Conservation (phyloP, 345 rosid species). For the Camelina neglecta region DNA sequence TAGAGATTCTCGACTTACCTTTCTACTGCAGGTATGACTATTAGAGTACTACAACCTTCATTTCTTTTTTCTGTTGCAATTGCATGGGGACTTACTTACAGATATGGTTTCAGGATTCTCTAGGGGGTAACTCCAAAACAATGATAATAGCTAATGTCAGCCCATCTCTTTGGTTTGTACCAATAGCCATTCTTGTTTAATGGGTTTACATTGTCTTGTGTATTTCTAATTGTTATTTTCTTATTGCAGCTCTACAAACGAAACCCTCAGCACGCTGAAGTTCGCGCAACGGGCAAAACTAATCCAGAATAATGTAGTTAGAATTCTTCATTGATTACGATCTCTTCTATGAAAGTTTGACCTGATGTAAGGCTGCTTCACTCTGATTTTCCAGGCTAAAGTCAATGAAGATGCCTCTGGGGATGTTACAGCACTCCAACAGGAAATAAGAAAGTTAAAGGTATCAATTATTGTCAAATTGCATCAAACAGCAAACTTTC, state of each 20-base stretch:
- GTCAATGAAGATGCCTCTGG: conserved; percentile 98
- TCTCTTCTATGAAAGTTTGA: conserved; percentile 22
- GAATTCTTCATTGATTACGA: conserved; percentile 12
- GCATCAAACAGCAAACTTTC: conserved; percentile 22
- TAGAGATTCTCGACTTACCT: conserved; percentile 96
- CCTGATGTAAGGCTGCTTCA: conserved; percentile 31
- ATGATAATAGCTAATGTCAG: conserved; percentile 94
- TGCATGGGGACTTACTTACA: conserved; percentile 34
- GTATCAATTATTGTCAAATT: conserved; percentile 41
- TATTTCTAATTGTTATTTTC: conserved; percentile 33
- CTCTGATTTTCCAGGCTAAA: conserved; percentile 63
- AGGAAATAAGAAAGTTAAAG: conserved; percentile 82
- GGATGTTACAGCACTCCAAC: conserved; percentile 79
- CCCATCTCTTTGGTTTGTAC: conserved; percentile 82
- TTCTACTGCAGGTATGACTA: conserved; percentile 81
- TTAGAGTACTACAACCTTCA: conserved; percentile 31
- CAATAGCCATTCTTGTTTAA: conserved; percentile 24
- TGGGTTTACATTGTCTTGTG: conserved; percentile 25
- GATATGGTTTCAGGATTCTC: conserved; percentile 74
- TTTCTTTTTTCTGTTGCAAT: conserved; percentile 5
- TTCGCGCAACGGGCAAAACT: conserved; percentile 98
- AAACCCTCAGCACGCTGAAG: conserved; percentile 92
- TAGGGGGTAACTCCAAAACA: conserved; percentile 96
- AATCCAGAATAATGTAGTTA: conserved; percentile 82
- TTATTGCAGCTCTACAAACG: conserved; percentile 75